Percentiles rank a stretch among this genome's conserved stretches.
Conservation (phyloP, 1,284 basidiomycete species). For the Apiotrichum gracile region DNA sequence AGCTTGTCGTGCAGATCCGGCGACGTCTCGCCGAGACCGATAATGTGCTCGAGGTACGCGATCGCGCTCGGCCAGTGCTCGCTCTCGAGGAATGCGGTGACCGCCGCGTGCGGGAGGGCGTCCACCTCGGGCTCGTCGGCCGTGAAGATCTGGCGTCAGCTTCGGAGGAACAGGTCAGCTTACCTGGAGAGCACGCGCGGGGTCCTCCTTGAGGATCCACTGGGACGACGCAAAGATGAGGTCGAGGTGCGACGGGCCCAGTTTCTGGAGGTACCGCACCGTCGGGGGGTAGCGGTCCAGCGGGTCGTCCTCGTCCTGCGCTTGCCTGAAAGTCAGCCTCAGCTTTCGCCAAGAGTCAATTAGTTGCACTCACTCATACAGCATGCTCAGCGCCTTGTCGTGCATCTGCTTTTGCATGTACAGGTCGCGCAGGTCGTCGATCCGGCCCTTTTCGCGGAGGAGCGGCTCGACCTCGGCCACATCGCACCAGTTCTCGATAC, state of each 20-base stretch:
- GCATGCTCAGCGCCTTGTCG: constrained; percentile 71
- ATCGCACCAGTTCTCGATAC: constrained; percentile 94
- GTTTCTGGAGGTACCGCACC: constrained; percentile 82
- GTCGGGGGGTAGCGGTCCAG: constrained; percentile 77
- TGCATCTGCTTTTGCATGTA: constrained; percentile 97
- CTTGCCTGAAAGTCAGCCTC: constrained; percentile 54
- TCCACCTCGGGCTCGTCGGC: constrained; percentile 78
- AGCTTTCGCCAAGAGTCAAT: neutral
- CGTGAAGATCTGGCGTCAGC: constrained; percentile 71
- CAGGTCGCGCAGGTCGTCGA: constrained; percentile 79
- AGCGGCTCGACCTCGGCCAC: constrained; percentile 90
- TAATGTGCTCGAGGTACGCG: constrained; percentile 81
- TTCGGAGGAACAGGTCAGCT: constrained; percentile 6
- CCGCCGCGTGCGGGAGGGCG: constrained; percentile 63
- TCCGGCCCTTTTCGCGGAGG: constrained; percentile 75
- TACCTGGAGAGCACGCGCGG: constrained; percentile 69
- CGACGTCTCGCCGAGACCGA: constrained; percentile 66
- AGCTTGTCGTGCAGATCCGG: constrained; percentile 77
- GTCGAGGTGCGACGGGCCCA: constrained; percentile 71
- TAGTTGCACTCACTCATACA: constrained; percentile 62
- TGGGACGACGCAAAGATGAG: constrained; percentile 71
- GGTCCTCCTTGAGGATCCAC: constrained; percentile 77
- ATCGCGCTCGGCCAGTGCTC: constrained; percentile 64
- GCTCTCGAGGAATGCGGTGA: constrained; percentile 70
- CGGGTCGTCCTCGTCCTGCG: constrained; percentile 68